Evolutionary conservation across 1,284 basidiomycete species (phyloP), one percentile per base, ranked within the genome.

Genomic region (Quambalaria eucalypti): DNA sequence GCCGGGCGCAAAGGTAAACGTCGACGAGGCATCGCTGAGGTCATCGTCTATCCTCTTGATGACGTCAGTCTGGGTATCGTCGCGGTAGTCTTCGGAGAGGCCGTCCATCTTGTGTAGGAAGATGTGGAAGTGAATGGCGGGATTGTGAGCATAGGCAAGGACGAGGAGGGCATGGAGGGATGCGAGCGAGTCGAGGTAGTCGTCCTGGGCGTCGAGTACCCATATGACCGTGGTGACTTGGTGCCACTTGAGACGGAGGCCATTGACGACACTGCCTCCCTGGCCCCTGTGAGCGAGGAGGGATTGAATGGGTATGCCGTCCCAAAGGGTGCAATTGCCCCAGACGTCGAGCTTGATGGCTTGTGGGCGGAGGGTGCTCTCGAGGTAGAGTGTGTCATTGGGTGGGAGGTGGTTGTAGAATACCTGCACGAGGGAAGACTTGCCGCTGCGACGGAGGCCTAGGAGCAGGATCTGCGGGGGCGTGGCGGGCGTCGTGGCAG

Each of bases 21-120:
- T 56, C 28, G 54, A 42, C 36, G 54, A 55, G 12, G 63, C 52
- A 49, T 73, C 69, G 10, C 67, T 59, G 19, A 73, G 66, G 23
- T 72, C 69, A 38, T 73, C 70, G 28, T 61, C 55, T 19, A 73
- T 67, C 42, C 71, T 64, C 58, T 66, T 64, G 33, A 69, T 62
- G 50, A 73, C 69, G 23, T 71, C 69, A 23, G 61, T 57, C 9
- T 70, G 64, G 3, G 68, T 72, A 33, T 73, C 71, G 55, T 87
- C 84, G 67, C 90, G 85, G 74, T 95, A 92, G 67, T 96, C 93
- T 65, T 92, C 90, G 54, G 88, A 86, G 56, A 93, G 78, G 39
- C 86, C 87, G 76, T 97, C 93, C 16, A 90, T 86, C 78, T 98
- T 98, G 79, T 98, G 93, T 16, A 96, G 87, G 70, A 98, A 96